Base-by-base conservation (phyloP, 257 asterid genomes). In the Scutellaria minor region DNA sequence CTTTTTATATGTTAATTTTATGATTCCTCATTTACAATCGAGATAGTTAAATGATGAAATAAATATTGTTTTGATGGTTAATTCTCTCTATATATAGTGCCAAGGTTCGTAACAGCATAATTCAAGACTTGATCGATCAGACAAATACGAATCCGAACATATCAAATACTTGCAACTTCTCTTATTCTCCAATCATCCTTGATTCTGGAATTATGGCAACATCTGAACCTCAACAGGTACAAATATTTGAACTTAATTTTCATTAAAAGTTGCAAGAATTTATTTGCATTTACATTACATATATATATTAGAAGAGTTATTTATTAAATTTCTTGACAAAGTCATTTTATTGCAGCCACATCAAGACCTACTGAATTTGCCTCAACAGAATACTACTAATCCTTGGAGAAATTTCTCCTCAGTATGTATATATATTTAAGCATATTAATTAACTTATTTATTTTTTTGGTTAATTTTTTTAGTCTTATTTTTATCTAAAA, bases 201-300 rank as follows among this genome's bases (percentile, higher is more conserved):
- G 77, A 72, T 14, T 76, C 82, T 0, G 27, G 27, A 24, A 24
- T 24, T 24, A 24, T 24, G 27, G 0, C 27, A 24, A 24, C 27
- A 24, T 24, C 27, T 24, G 2, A 24, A 24, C 51, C 67, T 5
- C 76, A 60, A 41, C 78, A 67, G 85, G 87, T 83, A 68, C 6
- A 7, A 15, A 9, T 68, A 35, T 35, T 22, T 61, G 4, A 42
- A n/a, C 6, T 53, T 18, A 18, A 53, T 15, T 53, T 53, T 44
- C 5, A 54, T 51, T 35, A 13, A 66, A 58, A 46, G 22, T 6
- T 31, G 3, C 24, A 27, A 14, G 20, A 0, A 59, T 35, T 53
- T 47, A 59, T 20, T 18, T 68, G 41, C 31, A 55, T 15, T 15
- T 24, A 58, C 48, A 12, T 24, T n/a, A 35, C 37, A 31, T 31